Evolutionary conservation across 2,329 filamentous ascomycete species (phyloP).

Genomic region (Arthrinium puccinioides): DNA sequence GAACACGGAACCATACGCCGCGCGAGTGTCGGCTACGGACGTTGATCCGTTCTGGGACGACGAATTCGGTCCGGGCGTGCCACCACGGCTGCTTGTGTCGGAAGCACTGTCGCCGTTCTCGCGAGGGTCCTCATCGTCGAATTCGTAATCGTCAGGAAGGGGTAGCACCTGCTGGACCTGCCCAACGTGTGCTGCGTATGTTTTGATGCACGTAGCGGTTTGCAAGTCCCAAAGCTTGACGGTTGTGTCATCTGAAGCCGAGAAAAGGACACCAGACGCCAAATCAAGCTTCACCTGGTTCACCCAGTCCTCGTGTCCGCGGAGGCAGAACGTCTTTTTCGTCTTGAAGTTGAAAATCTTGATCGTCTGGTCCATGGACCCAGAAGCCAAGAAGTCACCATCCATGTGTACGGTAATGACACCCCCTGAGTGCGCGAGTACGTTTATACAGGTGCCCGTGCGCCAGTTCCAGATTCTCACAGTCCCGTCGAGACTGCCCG

Average conservation of each 20-base stretch:
- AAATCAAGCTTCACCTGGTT: constrained; percentile 90
- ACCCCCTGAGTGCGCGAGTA: constrained; percentile 70
- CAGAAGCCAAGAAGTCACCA: constrained; percentile 75
- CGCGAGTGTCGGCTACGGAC: constrained; percentile 36
- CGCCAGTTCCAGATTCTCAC: constrained; percentile 97
- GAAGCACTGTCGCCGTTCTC: constrained; percentile 50
- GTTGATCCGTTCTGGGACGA: constrained; percentile 14
- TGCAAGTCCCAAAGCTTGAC: constrained; percentile 92
- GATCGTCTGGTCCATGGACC: constrained; percentile 82
- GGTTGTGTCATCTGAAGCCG: constrained; percentile 87
- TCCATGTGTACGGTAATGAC: constrained; percentile 87
- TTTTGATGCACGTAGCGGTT: constrained; percentile 67
- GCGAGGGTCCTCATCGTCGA: constrained; percentile 59
- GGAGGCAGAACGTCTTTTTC: constrained; percentile 70
- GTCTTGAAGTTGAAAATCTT: constrained; percentile 90
- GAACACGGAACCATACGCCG: constrained; percentile 56
- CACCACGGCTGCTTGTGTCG: constrained; percentile 38
- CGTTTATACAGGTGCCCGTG: constrained; percentile 79
- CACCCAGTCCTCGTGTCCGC: constrained; percentile 89
- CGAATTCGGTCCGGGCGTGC: constrained; percentile 25
- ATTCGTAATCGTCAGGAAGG: constrained; percentile 81
- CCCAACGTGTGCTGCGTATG: constrained; percentile 83
- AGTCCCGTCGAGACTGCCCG: constrained; percentile 78
- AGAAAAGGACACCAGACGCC: constrained; percentile 76
- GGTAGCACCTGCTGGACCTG: constrained; percentile 89